These are phyloP conservation scores for Jackrogersella multiformis DNA, from an alignment of 495 filamentous ascomycete genomes.

Conservation along the genomic window DNA sequence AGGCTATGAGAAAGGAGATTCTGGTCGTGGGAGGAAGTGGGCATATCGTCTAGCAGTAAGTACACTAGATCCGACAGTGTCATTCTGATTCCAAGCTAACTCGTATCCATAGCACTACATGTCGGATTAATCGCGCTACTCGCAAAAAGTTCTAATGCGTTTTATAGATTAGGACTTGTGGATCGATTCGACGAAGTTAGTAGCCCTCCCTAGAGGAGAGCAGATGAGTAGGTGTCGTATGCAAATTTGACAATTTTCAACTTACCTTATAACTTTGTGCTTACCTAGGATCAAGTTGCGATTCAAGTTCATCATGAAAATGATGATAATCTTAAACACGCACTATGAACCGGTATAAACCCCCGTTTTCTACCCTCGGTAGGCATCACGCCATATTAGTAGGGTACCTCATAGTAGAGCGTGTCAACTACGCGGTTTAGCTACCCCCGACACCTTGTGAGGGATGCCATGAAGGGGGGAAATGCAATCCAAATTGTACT, in stretches of 20 bases:
- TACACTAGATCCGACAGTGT: neutral
- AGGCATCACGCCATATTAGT: neutral
- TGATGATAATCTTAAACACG: neutral
- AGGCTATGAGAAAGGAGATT: slow-evolving; percentile 19
- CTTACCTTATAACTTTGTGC: neutral
- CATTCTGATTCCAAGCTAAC: slow-evolving; percentile 8
- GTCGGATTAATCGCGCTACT: slow-evolving; percentile 17
- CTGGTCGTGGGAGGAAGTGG: slow-evolving; percentile 47
- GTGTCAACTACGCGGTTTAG: too few relatives aligned
- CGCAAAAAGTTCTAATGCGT: slow-evolving; percentile 2
- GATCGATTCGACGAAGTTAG: neutral
- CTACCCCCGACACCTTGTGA: too few relatives aligned
- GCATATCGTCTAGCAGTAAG: slow-evolving; percentile 45
- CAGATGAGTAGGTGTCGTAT: neutral
- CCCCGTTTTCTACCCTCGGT: neutral
- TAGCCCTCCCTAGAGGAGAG: neutral
- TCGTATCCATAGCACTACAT: slow-evolving; percentile 34
- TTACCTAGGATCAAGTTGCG: neutral
- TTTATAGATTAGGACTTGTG: neutral
- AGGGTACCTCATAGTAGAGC: neutral
- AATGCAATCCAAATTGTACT: too few relatives aligned
- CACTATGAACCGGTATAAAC: neutral
- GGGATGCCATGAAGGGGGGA: too few relatives aligned
- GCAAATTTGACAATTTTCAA: neutral
- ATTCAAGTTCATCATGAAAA: neutral